Evolutionary conservation across 768 basidiomycete species (phyloP), one percentile per base, ranked within the genome.

Genomic region (Termitomyces sp.): DNA sequence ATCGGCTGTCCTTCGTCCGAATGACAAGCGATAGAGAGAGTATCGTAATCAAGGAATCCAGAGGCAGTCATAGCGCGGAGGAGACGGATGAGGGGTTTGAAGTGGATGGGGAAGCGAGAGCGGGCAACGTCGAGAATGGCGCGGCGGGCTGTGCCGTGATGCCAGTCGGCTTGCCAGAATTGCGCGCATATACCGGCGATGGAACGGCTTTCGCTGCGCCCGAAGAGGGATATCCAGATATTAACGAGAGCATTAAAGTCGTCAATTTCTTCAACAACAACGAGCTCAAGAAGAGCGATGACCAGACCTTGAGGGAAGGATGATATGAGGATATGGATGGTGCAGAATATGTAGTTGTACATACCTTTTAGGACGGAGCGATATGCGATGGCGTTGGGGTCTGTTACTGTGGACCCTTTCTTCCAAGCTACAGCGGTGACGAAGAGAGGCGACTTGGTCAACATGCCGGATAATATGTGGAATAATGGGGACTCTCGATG

Each of bases 321-420:
- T 46, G 48, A 50, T 51, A 54, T 55, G 16, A 61, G 16, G n/a
- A 39, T 4, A 13, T 14, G 5, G 1, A 46, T 14, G 31, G 2
- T 41, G n/a, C 2, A 46, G 16, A 55, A 37, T 12, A 13, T 20
- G 20, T 16, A 43, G 3, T 6, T 24, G 22, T 4, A 67, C 76
- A 34, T 44, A 92, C 93, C 90, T 82, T 94, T 96, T 53, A 94
- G 63, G 14, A 94, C 86, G 6, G 90, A 89, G 34, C 92, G 83
- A 66, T 84, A 91, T 0, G 87, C 88, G 26, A 89, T 81, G 0
- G 87, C 83, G 64, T 94, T 93, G 1, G 87, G 84, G 63, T 90
- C 87, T 10, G 84, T 85, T 16, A 90, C 73, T 1, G 81, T 77
- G 12, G 88, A 89, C 2, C 81, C 87, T 7, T 78, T 79, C 55